Evolutionary conservation across 2,329 filamentous ascomycete genomes (phyloP).

Genomic region (Ascochyta clinopodiicola): DNA sequence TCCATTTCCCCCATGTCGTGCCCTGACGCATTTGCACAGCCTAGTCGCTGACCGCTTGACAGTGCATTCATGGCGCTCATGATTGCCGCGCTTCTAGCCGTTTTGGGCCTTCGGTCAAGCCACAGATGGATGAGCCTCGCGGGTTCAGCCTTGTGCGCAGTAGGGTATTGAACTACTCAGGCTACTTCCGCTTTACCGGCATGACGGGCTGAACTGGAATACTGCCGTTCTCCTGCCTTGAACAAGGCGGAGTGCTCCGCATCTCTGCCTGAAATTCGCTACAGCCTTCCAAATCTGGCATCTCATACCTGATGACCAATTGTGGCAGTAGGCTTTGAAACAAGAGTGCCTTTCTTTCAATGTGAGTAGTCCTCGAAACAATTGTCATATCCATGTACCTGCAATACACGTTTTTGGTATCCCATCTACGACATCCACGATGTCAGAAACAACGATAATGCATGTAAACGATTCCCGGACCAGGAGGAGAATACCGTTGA

Average conservation of each 20-base stretch:
- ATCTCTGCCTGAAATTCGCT: neutral
- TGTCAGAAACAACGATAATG: conserved; percentile 13
- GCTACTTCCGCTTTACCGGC: neutral
- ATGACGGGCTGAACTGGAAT: neutral
- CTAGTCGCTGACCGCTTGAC: conserved; percentile 15
- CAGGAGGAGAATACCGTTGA: conserved; percentile 23
- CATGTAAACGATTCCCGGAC: conserved; percentile 19
- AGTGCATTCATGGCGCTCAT: conserved; percentile 8
- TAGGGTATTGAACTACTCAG: neutral
- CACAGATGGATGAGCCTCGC: conserved; percentile 15
- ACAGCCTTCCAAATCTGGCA: neutral
- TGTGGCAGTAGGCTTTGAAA: neutral
- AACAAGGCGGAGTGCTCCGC: neutral
- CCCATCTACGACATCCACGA: conserved; percentile 1
- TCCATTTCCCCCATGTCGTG: neutral
- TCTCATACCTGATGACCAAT: neutral
- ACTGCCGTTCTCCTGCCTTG: neutral
- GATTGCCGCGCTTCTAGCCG: conserved; percentile 6
- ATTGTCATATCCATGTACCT: neutral
- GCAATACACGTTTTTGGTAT: conserved; percentile 6
- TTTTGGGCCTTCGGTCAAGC: conserved; percentile 14
- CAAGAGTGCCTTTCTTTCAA: neutral
- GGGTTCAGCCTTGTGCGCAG: conserved; percentile 27
- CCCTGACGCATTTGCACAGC: neutral
- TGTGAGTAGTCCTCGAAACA: neutral